phyloP scores from a whole-genome alignment of 179 eudicot species.

The Silene noctiflora region DNA sequence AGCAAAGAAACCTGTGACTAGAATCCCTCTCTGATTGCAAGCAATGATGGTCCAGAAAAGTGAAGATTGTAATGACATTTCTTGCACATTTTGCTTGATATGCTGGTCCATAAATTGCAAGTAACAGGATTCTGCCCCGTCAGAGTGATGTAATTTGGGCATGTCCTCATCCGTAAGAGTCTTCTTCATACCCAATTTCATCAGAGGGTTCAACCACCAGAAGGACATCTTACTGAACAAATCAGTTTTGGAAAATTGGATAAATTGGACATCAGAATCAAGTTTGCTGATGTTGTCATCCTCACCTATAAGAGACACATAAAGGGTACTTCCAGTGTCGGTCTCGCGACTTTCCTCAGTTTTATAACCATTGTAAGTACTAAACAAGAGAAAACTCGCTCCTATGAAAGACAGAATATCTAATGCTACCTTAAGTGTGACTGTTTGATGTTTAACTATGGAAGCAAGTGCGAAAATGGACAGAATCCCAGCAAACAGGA shows the following conservation, averaged over 20 bases:
- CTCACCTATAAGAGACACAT: slow-evolving; percentile 21
- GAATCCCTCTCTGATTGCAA: slow-evolving; percentile 25
- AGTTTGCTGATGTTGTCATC: neutral
- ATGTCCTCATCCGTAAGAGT: slow-evolving; percentile 28
- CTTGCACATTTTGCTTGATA: slow-evolving; percentile 16
- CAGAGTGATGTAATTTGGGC: slow-evolving; percentile 26
- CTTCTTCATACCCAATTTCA: slow-evolving; percentile 31
- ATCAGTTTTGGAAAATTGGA: slow-evolving; percentile 24
- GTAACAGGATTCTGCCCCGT: slow-evolving; percentile 32
- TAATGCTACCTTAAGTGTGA: slow-evolving; percentile 19
- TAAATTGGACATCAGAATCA: slow-evolving; percentile 10
- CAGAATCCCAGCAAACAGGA: slow-evolving; percentile 38
- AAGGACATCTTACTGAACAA: slow-evolving; percentile 31
- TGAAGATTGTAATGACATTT: slow-evolving; percentile 14
- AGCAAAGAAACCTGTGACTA: slow-evolving; percentile 32
- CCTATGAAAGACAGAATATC: slow-evolving; percentile 31
- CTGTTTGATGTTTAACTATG: slow-evolving; percentile 23
- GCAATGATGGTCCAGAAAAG: slow-evolving; percentile 23
- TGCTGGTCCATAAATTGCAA: slow-evolving; percentile 15
- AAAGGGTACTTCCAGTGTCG: slow-evolving; percentile 20
- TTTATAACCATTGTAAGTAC: slow-evolving; percentile 41
- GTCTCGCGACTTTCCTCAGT: slow-evolving; percentile 24
- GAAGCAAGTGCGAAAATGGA: slow-evolving; percentile 37
- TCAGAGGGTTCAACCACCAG: slow-evolving; percentile 37
- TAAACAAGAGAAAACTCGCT: slow-evolving; percentile 22